These are phyloP conservation scores for Mycena rebaudengoi DNA, from an alignment of 768 basidiomycete species.

Conservation along the genomic window DNA sequence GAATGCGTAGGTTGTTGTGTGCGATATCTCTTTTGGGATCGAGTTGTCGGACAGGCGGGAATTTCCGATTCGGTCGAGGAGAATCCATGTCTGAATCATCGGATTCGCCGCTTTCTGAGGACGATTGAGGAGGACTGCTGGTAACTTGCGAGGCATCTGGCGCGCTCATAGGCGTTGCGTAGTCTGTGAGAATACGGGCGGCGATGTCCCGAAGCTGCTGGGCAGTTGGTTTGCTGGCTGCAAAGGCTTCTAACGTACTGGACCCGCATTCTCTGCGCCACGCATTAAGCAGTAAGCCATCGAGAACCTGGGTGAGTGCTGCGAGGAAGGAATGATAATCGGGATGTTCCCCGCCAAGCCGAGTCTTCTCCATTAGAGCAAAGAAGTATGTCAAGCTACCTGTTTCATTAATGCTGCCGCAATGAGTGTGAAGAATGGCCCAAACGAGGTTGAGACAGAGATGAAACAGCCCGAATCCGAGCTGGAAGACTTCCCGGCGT, in stretches of 20 bases:
- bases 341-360: constrained; percentile 30
- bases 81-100: neutral
- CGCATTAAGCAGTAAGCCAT: constrained; percentile 25
- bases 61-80: neutral
- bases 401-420: constrained; percentile 31
- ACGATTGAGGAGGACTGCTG: neutral
- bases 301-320: constrained; percentile 24
- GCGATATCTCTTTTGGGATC: constrained; percentile 5
- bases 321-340: constrained; percentile 32
- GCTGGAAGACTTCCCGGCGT: constrained; percentile 27
- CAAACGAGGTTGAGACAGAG: constrained; percentile 44
- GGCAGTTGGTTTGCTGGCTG: constrained; percentile 28
- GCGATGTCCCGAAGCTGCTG: constrained; percentile 20
- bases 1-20: constrained; percentile 19
- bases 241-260: constrained; percentile 6
- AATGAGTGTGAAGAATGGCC: constrained; percentile 38
- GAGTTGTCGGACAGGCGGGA: neutral
- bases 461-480: constrained; percentile 44
- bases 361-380: constrained; percentile 38
- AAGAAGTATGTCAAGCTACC: constrained; percentile 43
- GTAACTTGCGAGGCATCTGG: neutral
- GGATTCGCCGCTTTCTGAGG: neutral
- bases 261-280: constrained; percentile 30
- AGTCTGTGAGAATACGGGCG: constrained; percentile 13
- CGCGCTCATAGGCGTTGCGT: constrained; percentile 10